Percentiles rank a stretch among this genome's conserved stretches.
Conservation (phyloP, 2,329 filamentous ascomycete species). For the Teratosphaeria viscida region DNA sequence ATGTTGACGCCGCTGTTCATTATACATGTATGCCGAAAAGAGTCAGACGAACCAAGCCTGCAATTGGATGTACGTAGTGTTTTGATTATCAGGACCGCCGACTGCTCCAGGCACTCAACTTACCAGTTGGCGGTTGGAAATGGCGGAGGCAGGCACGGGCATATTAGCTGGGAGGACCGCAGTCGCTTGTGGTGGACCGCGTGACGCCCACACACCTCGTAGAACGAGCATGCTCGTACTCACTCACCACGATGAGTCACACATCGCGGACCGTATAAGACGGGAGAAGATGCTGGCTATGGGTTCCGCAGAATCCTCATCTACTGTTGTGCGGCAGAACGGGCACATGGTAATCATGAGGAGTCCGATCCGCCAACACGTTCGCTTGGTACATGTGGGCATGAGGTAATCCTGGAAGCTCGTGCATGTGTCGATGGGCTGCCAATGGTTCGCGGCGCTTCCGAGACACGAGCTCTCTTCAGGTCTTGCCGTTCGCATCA, state of each 20-base stretch:
- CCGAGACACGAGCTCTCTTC: not conserved
- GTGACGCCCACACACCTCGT: no score
- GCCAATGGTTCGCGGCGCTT: not conserved
- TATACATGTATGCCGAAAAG: no score
- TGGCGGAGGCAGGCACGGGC: no score
- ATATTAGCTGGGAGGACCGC: no score
- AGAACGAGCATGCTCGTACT: no score
- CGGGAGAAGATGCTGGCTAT: not conserved
- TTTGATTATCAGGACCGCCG: no score
- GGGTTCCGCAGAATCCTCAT: not conserved
- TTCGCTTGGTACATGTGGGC: not conserved
- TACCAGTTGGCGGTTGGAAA: no score
- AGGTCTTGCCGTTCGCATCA: not conserved
- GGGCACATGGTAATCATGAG: not conserved
- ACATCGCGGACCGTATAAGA: not conserved
- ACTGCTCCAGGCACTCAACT: no score
- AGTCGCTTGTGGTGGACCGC: no score
- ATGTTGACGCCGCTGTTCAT: not conserved
- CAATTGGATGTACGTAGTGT: no score
- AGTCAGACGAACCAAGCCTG: no score
- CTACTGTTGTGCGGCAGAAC: not conserved
- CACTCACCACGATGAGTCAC: no score
- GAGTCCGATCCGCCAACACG: not conserved
- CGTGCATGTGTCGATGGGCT: not conserved
- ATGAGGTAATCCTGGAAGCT: not conserved